Evolutionary conservation across 768 basidiomycete genomes (phyloP).

Genomic region (Solioccasus polychromus): DNA sequence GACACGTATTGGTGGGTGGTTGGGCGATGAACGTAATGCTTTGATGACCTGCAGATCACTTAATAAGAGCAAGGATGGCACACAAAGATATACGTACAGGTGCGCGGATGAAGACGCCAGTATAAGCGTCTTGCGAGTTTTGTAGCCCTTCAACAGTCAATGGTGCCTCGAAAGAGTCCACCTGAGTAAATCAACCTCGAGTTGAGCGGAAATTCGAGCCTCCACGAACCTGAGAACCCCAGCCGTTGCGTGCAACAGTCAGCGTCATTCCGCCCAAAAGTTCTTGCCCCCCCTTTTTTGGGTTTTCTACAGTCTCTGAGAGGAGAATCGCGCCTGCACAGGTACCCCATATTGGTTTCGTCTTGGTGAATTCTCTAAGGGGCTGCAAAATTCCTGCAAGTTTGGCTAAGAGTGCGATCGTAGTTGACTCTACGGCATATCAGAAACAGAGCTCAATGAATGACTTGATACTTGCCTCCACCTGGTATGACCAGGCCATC

Average conservation of each 20-base stretch:
- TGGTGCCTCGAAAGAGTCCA: conserved; percentile 88
- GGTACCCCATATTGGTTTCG: conserved; percentile 89
- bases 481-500: conserved; percentile 92
- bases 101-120: conserved; percentile 91
- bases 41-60: conserved; percentile 56
- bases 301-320: conserved; percentile 66
- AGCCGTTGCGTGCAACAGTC: conserved; percentile 83
- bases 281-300: conserved; percentile 87
- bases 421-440: conserved; percentile 72
- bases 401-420: conserved; percentile 76
- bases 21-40: conserved; percentile 41
- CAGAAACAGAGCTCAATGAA: neutral
- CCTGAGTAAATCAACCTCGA: conserved; percentile 36
- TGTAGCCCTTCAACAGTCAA: conserved; percentile 63
- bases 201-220: neutral
- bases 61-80: neutral
- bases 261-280: conserved; percentile 78
- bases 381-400: conserved; percentile 79
- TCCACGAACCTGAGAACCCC: conserved; percentile 77
- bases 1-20: conserved; percentile 61
- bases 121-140: conserved; percentile 60
- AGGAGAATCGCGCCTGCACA: conserved; percentile 95
- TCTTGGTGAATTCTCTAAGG: conserved; percentile 65
- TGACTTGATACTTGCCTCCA: conserved; percentile 52
- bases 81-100: conserved; percentile 50